phyloP scores from a whole-genome alignment of 495 filamentous ascomycete genomes.

The Apiosordaria backusii region DNA sequence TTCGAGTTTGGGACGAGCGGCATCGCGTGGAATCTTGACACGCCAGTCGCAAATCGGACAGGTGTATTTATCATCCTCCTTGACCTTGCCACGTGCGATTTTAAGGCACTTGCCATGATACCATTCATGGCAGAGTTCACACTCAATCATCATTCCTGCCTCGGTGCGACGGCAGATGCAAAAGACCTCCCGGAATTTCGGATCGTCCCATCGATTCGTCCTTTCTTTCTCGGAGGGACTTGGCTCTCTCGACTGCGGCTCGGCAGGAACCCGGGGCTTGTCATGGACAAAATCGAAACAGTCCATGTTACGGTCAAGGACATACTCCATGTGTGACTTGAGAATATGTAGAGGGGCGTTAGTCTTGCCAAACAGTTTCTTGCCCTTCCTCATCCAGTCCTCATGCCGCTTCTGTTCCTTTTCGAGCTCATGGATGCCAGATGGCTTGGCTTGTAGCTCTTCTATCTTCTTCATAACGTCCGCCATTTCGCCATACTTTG shows the following conservation, averaged over 20 bases:
- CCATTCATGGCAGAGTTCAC: slow-evolving; percentile 97
- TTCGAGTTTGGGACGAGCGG: slow-evolving; percentile 91
- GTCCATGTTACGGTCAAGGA: slow-evolving; percentile 77
- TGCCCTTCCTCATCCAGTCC: slow-evolving; percentile 98
- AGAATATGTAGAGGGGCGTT: slow-evolving; percentile 96
- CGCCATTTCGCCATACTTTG: slow-evolving; percentile 84
- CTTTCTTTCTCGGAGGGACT: slow-evolving; percentile 61
- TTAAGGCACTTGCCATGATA: slow-evolving; percentile 99
- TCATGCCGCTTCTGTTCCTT: slow-evolving; percentile 94
- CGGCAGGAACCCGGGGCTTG: slow-evolving; percentile 81
- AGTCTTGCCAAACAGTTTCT: slow-evolving; percentile 97
- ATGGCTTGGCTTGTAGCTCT: slow-evolving; percentile 86
- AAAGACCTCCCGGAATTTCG: slow-evolving; percentile 73
- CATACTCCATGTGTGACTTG: slow-evolving; percentile 89
- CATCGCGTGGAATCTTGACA: slow-evolving; percentile 97
- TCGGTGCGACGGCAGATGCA: slow-evolving; percentile 93
- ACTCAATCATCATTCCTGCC: slow-evolving; percentile 99
- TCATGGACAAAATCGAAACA: slow-evolving; percentile 89
- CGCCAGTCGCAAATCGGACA: slow-evolving; percentile 98
- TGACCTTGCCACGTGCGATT: slow-evolving; percentile 94
- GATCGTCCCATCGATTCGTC: slow-evolving; percentile 46
- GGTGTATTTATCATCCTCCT: slow-evolving; percentile 97
- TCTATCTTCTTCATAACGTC: slow-evolving; percentile 83
- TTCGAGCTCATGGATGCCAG: slow-evolving; percentile 87
- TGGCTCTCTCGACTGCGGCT: slow-evolving; percentile 83